Base-by-base conservation (phyloP, 306 rosid genomes). In the Casuarina equisetifolia region DNA sequence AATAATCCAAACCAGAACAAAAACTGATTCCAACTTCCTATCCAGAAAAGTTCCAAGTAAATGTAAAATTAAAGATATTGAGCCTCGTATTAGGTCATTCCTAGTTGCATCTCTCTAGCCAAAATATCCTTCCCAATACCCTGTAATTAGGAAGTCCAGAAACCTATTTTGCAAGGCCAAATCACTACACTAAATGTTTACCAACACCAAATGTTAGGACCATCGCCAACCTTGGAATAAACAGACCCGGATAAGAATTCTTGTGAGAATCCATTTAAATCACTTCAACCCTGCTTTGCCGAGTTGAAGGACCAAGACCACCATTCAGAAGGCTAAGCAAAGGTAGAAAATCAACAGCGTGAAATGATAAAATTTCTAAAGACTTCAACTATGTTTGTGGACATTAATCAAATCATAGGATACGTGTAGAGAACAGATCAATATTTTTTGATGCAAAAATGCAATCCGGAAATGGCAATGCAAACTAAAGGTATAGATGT, bases 291-390 rank as follows among this genome's bases (percentile, higher is more conserved):
- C 6, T 6, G 25, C 46, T 63, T 63, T 63, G 46, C 38, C 12
- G 46, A 63, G 69, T 15, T 19, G 17, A 38, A 7, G 71, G 13
- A 16, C 12, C 50, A 66, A 36, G 20, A 32, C 49, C 42, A 40
- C 32, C 50, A 66, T 16, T 66, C 71, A 40, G 20, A 61, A 61
- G 40, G 43, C n/a, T 11, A 17, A 38, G 42, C 12, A 7, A 17
- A 35, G 71, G 70, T 66, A 42, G 49, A 66, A 45, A 66, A 17
- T 64, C 9, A 64, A 64, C 48, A 64, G 49, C 19, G 15, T 64
- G 25, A 64, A 64, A 64, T 66, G 70, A 15, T 66, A 1, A 42
- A 66, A 40, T 16, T 15, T 4, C 42, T 25, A 25, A 25, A 17
- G 71, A 48, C 35, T 16, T 35, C 50, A 25, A 63, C 50, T 17